Base-by-base conservation (phyloP, 1,284 basidiomycete species). In the Porogramme epimiltina region DNA sequence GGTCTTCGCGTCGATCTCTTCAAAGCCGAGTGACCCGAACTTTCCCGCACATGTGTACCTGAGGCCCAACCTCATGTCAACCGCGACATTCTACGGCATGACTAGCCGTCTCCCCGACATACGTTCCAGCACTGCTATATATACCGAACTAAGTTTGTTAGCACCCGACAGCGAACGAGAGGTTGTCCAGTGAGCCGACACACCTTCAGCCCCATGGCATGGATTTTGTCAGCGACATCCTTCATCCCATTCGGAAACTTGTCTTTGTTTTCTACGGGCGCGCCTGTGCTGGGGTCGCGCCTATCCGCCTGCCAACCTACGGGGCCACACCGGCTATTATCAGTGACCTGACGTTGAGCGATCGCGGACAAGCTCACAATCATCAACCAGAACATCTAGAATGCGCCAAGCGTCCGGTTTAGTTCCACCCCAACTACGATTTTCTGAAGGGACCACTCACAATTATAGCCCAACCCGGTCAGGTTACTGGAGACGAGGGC, bases 181-280 rank as follows among this genome's bases (percentile, higher is more conserved):
- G 22, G 19, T n/a, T 13, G 11, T 11, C 39, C 2, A 33, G 13
- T 1, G 16, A 28, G 8, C 18, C 3, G 13, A 22, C 20, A 15
- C 47, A 73, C 73, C 60, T 76, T 74, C 20, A 81, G 61, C 0
- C 75, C 76, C 49, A 78, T 51, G 9, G 56, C 61, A 54, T 76
- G 74, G 6, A 79, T 67, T 36, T 75, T 59, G 45, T 73, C 70
- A 9, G 72, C 62, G 5, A 80, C 58, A 16, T 57, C 60, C 47
- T 75, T 72, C 49, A 81, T 70, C 0, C 79, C 79, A 20, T 68
- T 68, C 0, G 78, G 78, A 51, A 80, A 81, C 38, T 69, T 70
- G 5, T 55, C 57, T 2, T 73, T 63, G 55, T 80, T 71, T 2
- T 62, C 59, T 4, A 66, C 55, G 10, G 69, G 67, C 3, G 66